Percentiles rank a stretch among this genome's conserved stretches.
Evolutionary conservation across 2,329 filamentous ascomycete species (phyloP).

Genomic region (Aspergillus sp.): DNA sequence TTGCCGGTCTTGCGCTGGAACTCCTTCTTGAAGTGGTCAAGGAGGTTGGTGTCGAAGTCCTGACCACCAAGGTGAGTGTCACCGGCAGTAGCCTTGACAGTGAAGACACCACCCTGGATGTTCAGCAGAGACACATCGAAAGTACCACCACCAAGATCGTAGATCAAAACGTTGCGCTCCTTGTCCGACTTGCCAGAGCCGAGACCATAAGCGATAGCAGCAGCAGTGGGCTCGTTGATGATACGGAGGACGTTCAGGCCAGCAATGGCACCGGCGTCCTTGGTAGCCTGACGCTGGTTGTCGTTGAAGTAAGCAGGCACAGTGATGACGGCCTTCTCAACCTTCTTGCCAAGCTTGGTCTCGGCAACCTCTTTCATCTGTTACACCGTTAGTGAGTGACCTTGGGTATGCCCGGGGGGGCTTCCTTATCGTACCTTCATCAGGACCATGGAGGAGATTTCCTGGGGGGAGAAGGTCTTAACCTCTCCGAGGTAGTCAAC

Average conservation of each 20-base stretch:
- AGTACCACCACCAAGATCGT: conserved; percentile 99
- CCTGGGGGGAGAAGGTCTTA: conserved; percentile 96
- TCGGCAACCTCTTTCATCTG: conserved; percentile 99
- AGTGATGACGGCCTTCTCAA: conserved; percentile 98
- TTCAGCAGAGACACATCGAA: conserved; percentile 99
- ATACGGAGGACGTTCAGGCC: conserved; percentile 99
- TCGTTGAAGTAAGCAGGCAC: conserved; percentile 99
- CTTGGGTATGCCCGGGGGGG: too few species aligned
- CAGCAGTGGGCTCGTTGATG: conserved; percentile 99
- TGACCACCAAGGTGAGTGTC: conserved; percentile 95
- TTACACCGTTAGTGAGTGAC: not conserved
- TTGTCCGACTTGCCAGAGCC: conserved; percentile 92
- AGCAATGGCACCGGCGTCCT: conserved; percentile 96
- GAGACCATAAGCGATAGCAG: conserved; percentile 97
- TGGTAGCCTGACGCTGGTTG: conserved; percentile 99
- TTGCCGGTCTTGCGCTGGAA: conserved; percentile 80
- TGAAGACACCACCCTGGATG: conserved; percentile 99
- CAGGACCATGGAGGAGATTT: conserved; percentile 98
- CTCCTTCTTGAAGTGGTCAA: conserved; percentile 96
- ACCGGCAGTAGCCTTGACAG: conserved; percentile 96
- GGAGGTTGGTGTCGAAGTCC: conserved; percentile 93
- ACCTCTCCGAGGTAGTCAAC: conserved; percentile 93
- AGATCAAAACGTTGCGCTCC: conserved; percentile 99
- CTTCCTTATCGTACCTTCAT: conserved; percentile 68
- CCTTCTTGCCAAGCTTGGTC: conserved; percentile 97